Conservation (phyloP, 306 rosid genomes). For the Quercus gilva region DNA sequence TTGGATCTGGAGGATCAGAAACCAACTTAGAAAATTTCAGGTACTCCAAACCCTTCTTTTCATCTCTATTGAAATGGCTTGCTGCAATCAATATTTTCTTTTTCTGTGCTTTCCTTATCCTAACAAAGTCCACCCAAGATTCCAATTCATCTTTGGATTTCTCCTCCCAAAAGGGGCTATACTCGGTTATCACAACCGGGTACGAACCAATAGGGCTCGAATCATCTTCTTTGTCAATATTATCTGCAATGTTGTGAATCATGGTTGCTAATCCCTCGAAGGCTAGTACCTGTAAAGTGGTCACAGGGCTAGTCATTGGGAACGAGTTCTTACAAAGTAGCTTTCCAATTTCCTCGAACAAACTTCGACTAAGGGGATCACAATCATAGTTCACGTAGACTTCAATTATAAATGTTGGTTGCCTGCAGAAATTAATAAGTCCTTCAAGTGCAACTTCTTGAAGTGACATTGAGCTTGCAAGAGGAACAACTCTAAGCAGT, state of each 20-base stretch:
- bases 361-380: constrained; percentile 59
- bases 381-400: constrained; percentile 72
- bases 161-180: constrained; percentile 76
- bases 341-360: constrained; percentile 76
- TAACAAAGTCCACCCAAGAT: constrained; percentile 54
- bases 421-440: constrained; percentile 80
- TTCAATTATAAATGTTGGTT: constrained; percentile 64
- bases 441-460: constrained; percentile 95
- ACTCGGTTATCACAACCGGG: constrained; percentile 45
- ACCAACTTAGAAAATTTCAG: constrained; percentile 58
- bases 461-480: constrained; percentile 52
- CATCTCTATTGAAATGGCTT: constrained; percentile 81
- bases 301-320: constrained; percentile 43
- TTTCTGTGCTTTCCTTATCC: constrained; percentile 66
- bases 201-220: constrained; percentile 34
- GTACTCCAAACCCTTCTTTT: constrained; percentile 83
- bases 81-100: constrained; percentile 69
- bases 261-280: constrained; percentile 71
- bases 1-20: constrained; percentile 76
- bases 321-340: constrained; percentile 83
- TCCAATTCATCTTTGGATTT: constrained; percentile 42
- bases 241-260: constrained; percentile 84
- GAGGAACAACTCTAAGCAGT: constrained; percentile 49
- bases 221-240: constrained; percentile 54
- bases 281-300: constrained; percentile 66